A percentile compares a stretch with the other conserved stretches of the same genome.
Conservation (phyloP, 2,329 filamentous ascomycete genomes). For the Nothophoma quercina region DNA sequence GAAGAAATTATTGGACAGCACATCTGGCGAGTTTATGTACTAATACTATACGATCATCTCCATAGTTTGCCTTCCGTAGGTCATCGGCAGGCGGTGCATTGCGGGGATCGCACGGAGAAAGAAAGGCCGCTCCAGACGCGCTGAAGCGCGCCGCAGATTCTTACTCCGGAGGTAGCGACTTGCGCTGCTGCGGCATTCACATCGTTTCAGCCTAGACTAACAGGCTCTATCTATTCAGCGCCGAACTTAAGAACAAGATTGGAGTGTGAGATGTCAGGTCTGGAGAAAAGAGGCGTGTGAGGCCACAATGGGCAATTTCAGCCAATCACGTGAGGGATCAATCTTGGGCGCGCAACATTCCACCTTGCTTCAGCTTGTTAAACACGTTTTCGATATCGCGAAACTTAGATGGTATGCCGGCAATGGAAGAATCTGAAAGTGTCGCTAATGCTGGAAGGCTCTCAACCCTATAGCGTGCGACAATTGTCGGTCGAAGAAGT, state of each 20-base stretch:
- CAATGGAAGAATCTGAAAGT: too few relatives aligned
- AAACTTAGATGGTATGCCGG: not conserved
- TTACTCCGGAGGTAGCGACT: conserved; percentile 14
- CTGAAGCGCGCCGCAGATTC: conserved; percentile 3
- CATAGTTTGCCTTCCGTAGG: not conserved
- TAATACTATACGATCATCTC: not conserved
- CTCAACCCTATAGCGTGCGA: conserved; percentile 38
- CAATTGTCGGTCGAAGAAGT: conserved; percentile 37
- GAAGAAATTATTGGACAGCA: not conserved
- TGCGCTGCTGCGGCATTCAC: not conserved
- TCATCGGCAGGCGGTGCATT: conserved; percentile 9
- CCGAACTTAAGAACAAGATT: not conserved
- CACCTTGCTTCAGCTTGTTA: too few relatives aligned
- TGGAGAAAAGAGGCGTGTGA: not conserved
- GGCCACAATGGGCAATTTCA: not conserved
- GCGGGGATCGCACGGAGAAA: conserved; percentile 27
- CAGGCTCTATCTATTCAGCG: not conserved
- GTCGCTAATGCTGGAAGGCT: too few relatives aligned
- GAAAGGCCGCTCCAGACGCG: conserved; percentile 16
- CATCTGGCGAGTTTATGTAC: conserved; percentile 3
- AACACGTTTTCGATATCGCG: not conserved
- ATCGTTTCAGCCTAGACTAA: not conserved
- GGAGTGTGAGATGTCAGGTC: not conserved
- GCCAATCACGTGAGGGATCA: not conserved
- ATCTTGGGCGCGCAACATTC: not conserved